Evolutionary conservation across 1,284 basidiomycete species (phyloP).

Genomic region (Macrocystidia cucumis): DNA sequence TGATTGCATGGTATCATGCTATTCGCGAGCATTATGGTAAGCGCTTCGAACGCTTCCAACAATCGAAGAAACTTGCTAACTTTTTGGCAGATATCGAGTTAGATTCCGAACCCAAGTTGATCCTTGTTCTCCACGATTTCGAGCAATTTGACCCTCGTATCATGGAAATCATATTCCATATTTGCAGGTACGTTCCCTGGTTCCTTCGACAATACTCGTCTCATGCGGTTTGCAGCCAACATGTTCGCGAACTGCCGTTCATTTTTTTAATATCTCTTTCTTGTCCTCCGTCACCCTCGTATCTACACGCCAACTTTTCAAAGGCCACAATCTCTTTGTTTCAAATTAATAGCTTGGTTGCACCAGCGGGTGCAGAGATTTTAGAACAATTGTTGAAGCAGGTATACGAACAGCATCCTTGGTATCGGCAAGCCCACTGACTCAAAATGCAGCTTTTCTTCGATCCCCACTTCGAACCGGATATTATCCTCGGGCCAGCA

Average conservation of each 20-base stretch:
- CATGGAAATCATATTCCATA: conserved; percentile 59
- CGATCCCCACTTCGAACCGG: conserved; percentile 46
- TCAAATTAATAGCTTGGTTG: conserved; percentile 39
- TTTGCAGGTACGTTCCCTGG: conserved; percentile 44
- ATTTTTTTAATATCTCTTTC: conserved; percentile 53
- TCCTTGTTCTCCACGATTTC: conserved; percentile 59
- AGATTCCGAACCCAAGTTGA: conserved; percentile 27
- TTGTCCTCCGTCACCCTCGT: conserved; percentile 49
- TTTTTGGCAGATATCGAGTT: conserved; percentile 9
- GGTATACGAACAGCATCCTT: conserved; percentile 22
- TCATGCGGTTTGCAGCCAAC: conserved; percentile 21
- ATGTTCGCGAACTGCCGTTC: conserved; percentile 43
- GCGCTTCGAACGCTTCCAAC: conserved; percentile 5
- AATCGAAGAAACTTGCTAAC: neutral
- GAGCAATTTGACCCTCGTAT: conserved; percentile 56
- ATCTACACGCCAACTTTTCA: conserved; percentile 49
- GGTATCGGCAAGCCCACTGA: neutral
- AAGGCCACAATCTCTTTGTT: conserved; percentile 49
- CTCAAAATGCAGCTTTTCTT: conserved; percentile 49
- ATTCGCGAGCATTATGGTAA: conserved; percentile 28
- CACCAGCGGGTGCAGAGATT: conserved; percentile 37
- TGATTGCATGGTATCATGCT: conserved; percentile 50
- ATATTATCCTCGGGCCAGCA: conserved; percentile 53
- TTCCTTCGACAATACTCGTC: neutral
- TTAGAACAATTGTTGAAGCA: conserved; percentile 43